Base-by-base conservation (phyloP, 2,329 filamentous ascomycete species). In the Chaetomium olivaceum region DNA sequence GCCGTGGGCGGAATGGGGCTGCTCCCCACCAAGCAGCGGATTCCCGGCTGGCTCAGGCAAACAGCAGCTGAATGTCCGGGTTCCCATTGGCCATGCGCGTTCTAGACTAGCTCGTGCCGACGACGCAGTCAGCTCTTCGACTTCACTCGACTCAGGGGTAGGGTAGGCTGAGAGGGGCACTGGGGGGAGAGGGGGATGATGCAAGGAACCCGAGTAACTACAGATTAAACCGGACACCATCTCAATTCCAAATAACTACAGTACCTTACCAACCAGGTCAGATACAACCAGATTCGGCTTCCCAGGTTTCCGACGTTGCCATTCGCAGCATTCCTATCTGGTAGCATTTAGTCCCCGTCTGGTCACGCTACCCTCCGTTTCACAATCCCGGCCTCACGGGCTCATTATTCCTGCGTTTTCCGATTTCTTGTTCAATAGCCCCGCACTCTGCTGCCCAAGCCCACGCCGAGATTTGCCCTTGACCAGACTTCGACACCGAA, bases 71-170 rank as follows among this genome's bases (percentile, higher is more conserved):
- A 43, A 43, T 43, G 39, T 14, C 39, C 39, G 48, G 12, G 39
- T n/a, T 66, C 50, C 57, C 62, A 68, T 68, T 68, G 67, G 67
- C 19, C 36, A 27, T 29, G 46, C 46, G 8, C 43, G n/a, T 25
- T 29, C 56, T n/a, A 55, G 25, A n/a, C 4, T 25, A 6, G 16
- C 11, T 25, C n/a, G 16, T 23, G n/a, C 7, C 29, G 57, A 43
- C 55, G 62, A 64, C 50, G 54, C 65, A 57, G 62, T 59, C 58
- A 66, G 64, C 64, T 50, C 36, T 31, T 43, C 39, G 39, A 43
- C 39, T 43, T 43, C 39, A 43, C 39, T 43, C 39, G 16, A 43
- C 39, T n/a, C 54, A 31, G 52, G 11, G 58, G 63, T n/a, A 65
- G 63, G 58, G 58, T 58, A 8, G 27, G 29, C 14, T 31, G n/a